Evolutionary conservation across 2,329 filamentous ascomycete genomes (phyloP), one percentile per base, ranked within the genome.

Genomic region (Ophiosphaerella narmari): DNA sequence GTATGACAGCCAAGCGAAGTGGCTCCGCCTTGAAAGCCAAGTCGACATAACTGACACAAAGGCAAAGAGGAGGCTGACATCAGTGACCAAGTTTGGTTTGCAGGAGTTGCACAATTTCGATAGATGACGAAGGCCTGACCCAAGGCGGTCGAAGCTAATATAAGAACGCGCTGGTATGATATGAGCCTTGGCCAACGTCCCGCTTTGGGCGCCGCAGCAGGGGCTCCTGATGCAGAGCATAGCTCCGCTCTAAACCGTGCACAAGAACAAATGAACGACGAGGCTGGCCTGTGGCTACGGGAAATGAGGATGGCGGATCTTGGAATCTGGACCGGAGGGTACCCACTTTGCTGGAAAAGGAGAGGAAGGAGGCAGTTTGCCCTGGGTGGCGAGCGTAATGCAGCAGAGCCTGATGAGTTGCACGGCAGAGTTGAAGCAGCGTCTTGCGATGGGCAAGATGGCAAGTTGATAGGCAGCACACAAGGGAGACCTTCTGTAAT

Each of bases 281-380:
- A 66, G 62, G 64, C 60, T 61, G 60, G 54, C 50, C 48, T 49
- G 59, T 58, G 59, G 53, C 43, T 39, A 54, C 53, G 63, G 63
- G 67, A 71, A 69, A 69, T 70, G 66, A 69, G 52, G 59, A 43
- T 51, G 40, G 55, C 60, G 51, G 58, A 40, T 44, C 48, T 48
- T 36, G 45, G 43, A 34, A 43, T 60, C 59, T 61, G 56, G 57
- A 50, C 57, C 51, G 40, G 48, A 43, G 31, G 39, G 46, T 48
- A 46, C 48, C 51, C 55, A 55, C 56, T 46, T 49, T 43, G 40
- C 38, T 46, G 44, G 44, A 60, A 51, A 44, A 48, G 39, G 55
- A 57, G 58, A 43, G 48, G 39, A 44, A 43, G 42, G 50, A 53
- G 54, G 31, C 32, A 43, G 39, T 47, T 38, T 50, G 44, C 48